Conservation (phyloP, 139 green algal genomes). For the Mychonastes homosphaera region DNA sequence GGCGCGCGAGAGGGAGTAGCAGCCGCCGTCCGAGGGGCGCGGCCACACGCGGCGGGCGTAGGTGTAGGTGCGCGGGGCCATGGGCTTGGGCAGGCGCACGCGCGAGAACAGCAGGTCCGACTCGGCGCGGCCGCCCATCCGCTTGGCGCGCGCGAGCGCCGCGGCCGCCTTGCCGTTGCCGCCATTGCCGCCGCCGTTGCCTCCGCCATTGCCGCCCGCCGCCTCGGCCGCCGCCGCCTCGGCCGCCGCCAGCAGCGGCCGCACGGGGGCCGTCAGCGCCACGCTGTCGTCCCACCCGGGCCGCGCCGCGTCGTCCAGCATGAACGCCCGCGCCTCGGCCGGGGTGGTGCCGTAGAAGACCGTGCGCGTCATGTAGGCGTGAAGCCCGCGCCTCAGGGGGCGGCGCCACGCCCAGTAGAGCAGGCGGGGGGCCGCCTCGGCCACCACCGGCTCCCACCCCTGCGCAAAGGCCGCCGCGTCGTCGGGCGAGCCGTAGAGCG, state of each 20-base stretch:
- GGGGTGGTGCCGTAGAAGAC: constrained; percentile 35
- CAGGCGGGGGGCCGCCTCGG: constrained; percentile 30
- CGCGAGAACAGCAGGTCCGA: constrained; percentile 37
- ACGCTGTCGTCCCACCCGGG: constrained; percentile 41
- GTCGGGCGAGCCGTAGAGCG: constrained; percentile 33
- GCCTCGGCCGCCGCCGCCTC: not conserved
- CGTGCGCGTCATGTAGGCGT: constrained; percentile 28
- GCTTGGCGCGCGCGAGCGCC: too few relatives aligned
- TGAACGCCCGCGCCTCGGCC: constrained; percentile 45
- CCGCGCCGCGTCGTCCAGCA: constrained; percentile 33
- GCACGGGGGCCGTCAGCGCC: not conserved
- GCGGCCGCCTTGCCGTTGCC: too few relatives aligned
- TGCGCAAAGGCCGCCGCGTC: constrained; percentile 2
- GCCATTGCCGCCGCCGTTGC: too few relatives aligned
- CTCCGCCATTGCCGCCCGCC: not conserved
- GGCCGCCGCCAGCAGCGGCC: not conserved
- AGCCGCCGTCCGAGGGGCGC: constrained; percentile 42
- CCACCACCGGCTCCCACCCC: constrained; percentile 39
- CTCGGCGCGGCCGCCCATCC: too few relatives aligned
- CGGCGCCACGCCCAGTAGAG: constrained; percentile 45
- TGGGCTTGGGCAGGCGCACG: constrained; percentile 52
- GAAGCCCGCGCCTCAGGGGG: constrained; percentile 49
- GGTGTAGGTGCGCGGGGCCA: constrained; percentile 48
- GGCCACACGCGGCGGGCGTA: constrained; percentile 59
- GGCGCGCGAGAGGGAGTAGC: constrained; percentile 30